Percentiles rank a stretch among this genome's conserved stretches.
Evolutionary conservation across 1,284 basidiomycete genomes (phyloP).

Genomic region (Clitocybe nebularis): DNA sequence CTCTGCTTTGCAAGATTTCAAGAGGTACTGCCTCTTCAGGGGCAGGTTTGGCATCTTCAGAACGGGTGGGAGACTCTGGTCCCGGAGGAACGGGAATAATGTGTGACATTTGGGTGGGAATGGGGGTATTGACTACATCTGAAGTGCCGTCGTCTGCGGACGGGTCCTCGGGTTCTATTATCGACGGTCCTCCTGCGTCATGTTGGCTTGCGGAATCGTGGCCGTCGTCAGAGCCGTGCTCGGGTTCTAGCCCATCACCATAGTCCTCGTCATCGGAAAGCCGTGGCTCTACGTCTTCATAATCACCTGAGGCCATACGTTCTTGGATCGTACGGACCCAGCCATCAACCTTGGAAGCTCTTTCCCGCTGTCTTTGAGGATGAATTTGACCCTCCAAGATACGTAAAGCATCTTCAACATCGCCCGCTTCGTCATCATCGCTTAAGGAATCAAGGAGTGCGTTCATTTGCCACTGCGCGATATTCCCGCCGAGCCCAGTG

Average conservation of each 20-base stretch:
- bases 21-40: conserved; percentile 60
- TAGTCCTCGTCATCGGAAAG: conserved; percentile 45
- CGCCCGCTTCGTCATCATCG: conserved; percentile 71
- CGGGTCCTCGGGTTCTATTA: conserved; percentile 10
- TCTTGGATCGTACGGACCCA: conserved; percentile 76
- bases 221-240: conserved; percentile 21
- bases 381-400: conserved; percentile 83
- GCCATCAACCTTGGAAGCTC: conserved; percentile 72
- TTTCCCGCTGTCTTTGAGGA: conserved; percentile 61
- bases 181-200: conserved; percentile 6
- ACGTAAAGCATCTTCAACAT: conserved; percentile 75
- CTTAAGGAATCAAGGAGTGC: conserved; percentile 74
- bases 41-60: conserved; percentile 47
- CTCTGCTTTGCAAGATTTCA: conserved; percentile 61
- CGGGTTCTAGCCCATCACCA: conserved; percentile 44
- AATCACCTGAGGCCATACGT: conserved; percentile 57
- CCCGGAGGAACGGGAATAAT: conserved; percentile 21
- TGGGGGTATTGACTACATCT: conserved; percentile 26
- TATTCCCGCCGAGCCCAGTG: conserved; percentile 45
- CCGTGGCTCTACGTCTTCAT: conserved; percentile 48
- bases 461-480: conserved; percentile 77
- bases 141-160: conserved; percentile 7
- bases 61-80: conserved; percentile 28
- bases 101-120: conserved; percentile 26
- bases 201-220: conserved; percentile 19